Evolutionary conservation across 2,329 filamentous ascomycete species (phyloP).

Genomic region (Fusarium sp.): DNA sequence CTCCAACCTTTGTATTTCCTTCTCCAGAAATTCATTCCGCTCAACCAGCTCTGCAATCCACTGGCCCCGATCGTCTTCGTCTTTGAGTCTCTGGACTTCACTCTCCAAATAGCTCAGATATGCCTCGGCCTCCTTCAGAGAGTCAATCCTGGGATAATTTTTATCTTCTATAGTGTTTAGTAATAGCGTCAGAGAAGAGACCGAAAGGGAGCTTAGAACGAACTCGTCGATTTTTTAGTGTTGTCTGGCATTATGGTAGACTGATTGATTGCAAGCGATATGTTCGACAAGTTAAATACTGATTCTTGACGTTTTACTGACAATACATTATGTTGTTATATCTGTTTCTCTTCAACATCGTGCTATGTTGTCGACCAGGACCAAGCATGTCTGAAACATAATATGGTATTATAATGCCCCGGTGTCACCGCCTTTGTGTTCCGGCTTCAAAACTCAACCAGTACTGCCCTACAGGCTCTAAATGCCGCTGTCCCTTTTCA

Average conservation of each 20-base stretch:
- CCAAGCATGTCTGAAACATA: too few species aligned
- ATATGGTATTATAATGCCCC: not conserved
- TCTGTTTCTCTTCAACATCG: too few species aligned
- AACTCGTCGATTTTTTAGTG: not conserved
- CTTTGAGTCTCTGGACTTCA: not conserved
- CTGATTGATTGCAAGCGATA: not conserved
- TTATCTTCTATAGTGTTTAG: not conserved
- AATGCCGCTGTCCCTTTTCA: not conserved
- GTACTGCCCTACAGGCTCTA: accelerated
- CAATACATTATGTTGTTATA: too few species aligned
- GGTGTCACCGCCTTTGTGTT: not conserved
- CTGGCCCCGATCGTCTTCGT: not conserved
- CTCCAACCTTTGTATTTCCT: not conserved
- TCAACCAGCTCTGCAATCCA: not conserved
- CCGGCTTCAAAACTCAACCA: not conserved
- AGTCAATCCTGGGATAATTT: accelerated
- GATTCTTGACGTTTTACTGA: not conserved
- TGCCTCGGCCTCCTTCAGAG: not conserved
- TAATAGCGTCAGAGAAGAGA: not conserved
- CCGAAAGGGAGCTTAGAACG: not conserved
- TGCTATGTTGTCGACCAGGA: too few species aligned
- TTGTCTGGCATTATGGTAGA: not conserved
- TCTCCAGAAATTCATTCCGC: not conserved
- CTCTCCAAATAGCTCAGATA: not conserved
- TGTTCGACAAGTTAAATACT: not conserved